Conservation (phyloP, 2,329 filamentous ascomycete species). For the Monosporascus cannonballus region DNA sequence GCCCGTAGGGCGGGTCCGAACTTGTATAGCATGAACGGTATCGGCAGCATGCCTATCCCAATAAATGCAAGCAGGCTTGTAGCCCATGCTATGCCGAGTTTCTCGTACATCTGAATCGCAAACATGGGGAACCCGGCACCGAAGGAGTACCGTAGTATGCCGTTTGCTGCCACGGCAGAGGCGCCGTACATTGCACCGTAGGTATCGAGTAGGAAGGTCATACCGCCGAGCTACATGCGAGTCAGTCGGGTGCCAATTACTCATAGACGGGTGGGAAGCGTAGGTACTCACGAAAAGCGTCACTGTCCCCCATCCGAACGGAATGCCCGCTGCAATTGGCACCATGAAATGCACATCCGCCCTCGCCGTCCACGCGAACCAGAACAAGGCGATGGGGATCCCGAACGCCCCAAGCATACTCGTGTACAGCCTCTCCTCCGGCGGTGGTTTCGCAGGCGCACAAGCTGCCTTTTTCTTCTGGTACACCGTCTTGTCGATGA, state of each 20-base stretch:
- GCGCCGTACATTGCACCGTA: constrained; percentile 57
- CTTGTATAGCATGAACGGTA: constrained; percentile 37
- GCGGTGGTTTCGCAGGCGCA: constrained; percentile 31
- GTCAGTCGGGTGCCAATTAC: background rate
- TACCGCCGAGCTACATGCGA: constrained; percentile 34
- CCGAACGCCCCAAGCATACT: constrained; percentile 53
- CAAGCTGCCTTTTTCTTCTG: constrained; percentile 24
- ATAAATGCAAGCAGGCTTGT: constrained; percentile 22
- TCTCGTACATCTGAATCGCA: constrained; percentile 45
- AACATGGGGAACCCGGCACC: constrained; percentile 56
- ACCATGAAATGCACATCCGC: constrained; percentile 42
- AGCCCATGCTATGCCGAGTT: constrained; percentile 69
- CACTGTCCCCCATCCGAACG: constrained; percentile 55
- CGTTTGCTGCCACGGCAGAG: constrained; percentile 64
- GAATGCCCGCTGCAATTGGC: constrained; percentile 42
- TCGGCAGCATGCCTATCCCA: constrained; percentile 35
- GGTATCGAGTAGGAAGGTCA: constrained; percentile 6
- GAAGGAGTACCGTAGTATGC: constrained; percentile 51
- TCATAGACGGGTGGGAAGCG: background rate
- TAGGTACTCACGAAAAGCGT: constrained; percentile 45
- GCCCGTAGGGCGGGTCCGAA: constrained; percentile 32
- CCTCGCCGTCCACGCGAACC: constrained; percentile 53
- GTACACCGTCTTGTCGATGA: constrained; percentile 38
- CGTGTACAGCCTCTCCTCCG: constrained; percentile 51
- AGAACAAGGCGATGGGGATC: constrained; percentile 48